phyloP scores from a whole-genome alignment of 345 rosid genomes.

The Populus simonii region DNA sequence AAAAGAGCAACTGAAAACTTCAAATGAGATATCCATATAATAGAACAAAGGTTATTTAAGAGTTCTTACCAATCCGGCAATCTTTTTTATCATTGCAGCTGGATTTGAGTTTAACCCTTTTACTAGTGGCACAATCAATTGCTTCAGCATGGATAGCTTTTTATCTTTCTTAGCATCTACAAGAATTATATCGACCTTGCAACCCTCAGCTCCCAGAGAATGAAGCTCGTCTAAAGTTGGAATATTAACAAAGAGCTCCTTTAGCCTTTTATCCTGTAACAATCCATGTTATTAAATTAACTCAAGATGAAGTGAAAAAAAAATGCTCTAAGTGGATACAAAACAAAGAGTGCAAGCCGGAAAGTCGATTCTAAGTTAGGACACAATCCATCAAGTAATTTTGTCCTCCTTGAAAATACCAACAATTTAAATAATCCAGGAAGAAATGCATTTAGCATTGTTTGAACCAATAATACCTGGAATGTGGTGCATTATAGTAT shows the following conservation, averaged over 20 bases:
- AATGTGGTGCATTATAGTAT: too few species aligned
- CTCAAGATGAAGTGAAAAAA: neutral
- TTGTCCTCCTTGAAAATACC: neutral
- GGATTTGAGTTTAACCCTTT: slow-evolving; percentile 90
- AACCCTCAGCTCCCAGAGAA: slow-evolving; percentile 71
- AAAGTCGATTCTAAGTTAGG: neutral
- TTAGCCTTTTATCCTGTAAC: slow-evolving; percentile 78
- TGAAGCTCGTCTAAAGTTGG: slow-evolving; percentile 89
- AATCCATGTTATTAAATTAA: slow-evolving; percentile 5
- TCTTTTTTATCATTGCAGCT: slow-evolving; percentile 81
- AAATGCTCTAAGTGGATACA: neutral
- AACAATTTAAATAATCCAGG: neutral
- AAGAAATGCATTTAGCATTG: neutral
- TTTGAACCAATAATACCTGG: neutral
- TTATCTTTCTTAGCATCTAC: slow-evolving; percentile 85
- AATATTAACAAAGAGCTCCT: slow-evolving; percentile 59
- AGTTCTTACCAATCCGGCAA: slow-evolving; percentile 81
- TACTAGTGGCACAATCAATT: slow-evolving; percentile 63
- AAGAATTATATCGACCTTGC: slow-evolving; percentile 71
- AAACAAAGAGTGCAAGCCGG: neutral
- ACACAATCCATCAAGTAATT: neutral
- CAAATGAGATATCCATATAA: neutral
- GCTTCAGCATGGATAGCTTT: slow-evolving; percentile 85
- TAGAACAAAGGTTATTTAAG: slow-evolving; percentile 10
- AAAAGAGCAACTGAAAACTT: neutral